Base-by-base conservation (phyloP, 2,329 filamentous ascomycete species). In the Trichoderma atrobrunneum region DNA sequence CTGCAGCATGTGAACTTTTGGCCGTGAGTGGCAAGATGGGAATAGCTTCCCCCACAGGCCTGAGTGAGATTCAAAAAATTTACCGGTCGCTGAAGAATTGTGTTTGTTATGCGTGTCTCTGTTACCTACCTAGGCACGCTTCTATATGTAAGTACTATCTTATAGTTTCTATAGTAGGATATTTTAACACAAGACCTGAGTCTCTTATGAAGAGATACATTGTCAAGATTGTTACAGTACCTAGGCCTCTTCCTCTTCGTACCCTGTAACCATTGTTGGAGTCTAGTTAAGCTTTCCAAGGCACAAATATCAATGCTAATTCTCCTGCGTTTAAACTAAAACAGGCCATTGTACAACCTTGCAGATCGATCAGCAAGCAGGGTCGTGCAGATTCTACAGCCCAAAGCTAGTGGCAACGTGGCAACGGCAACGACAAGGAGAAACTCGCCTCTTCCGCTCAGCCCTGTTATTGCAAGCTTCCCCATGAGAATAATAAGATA, bases 21-120 rank as follows among this genome's bases (percentile, higher is more conserved):
- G 51, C 32, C 4, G 26, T 30, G 34, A 24, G 11, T 12, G 14
- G 57, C 26, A 36, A 61, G 56, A 51, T 69, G 57, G 57, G 66
- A 69, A 69, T 69, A 69, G 57, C 66, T n/a, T 61, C 66, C n/a
- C 28, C 66, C 36, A 57, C 67, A 14, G n/a, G 36, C 36, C 32
- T 34, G 51, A 28, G n/a, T 14, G 48, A 24, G n/a, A 54, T 34
- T 5, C 32, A 54, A 66, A 65, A 24, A 54, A 36, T 30, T 54
- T 26, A 7, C 43, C 7, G n/a, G 18, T 26, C 12, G 30, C 30
- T n/a, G 11, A 36, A 43, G 28, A 43, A 39, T 30, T 28, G 64
- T 14, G 10, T 11, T 28, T 51, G 43, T 12, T 51, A 21, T 51
- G 43, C 43, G n/a, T n/a, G n/a, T 21, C 10, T 11, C n/a, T 21